Base-by-base conservation (phyloP, 257 asterid genomes). In the Henckelia pumila region DNA sequence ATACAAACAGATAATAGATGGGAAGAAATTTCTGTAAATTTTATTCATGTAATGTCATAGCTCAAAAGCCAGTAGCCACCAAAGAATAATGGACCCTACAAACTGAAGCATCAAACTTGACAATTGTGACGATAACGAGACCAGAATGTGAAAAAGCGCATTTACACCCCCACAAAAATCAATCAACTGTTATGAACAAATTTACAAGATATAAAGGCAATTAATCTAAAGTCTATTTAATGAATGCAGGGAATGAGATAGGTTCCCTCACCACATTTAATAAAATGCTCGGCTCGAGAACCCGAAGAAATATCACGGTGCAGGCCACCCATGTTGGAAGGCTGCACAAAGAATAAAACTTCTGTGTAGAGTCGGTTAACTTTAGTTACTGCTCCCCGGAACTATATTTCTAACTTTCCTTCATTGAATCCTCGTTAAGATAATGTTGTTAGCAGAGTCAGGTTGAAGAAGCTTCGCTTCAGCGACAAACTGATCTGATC, bases 331-430 rank as follows among this genome's bases (percentile, higher is more conserved):
- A 88, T 75, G 64, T 79, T 83, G 63, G 84, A 79, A 85, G 80
- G 82, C 86, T 68, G 92, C 97, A 81, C 88, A 88, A 91, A 91
- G 85, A 91, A 88, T 85, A 59, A 40, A 35, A 67, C 71, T 82
- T 70, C 73, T 72, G 67, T 68, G 89, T 83, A 85, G 63, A 74
- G 58, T 73, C 73, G 78, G 89, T 85, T 85, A 86, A 81, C 61
- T 73, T 66, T 33, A 0, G 76, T 35, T 76, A 50, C 76, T 85
- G 86, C 87, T 85, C 79, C 81, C 81, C 68, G 25, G 76, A 74
- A 63, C 40, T 75, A 79, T 75, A 57, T 60, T 61, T 72, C 82
- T 73, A 82, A 63, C 82, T 60, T 75, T 73, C 73, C 76, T 66
- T 70, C 84, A 80, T 91, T 86, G 87, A 85, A 83, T 68, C 78